phyloP scores from a whole-genome alignment of 2,329 filamentous ascomycete species.

The Emmonsiellopsis sp. region DNA sequence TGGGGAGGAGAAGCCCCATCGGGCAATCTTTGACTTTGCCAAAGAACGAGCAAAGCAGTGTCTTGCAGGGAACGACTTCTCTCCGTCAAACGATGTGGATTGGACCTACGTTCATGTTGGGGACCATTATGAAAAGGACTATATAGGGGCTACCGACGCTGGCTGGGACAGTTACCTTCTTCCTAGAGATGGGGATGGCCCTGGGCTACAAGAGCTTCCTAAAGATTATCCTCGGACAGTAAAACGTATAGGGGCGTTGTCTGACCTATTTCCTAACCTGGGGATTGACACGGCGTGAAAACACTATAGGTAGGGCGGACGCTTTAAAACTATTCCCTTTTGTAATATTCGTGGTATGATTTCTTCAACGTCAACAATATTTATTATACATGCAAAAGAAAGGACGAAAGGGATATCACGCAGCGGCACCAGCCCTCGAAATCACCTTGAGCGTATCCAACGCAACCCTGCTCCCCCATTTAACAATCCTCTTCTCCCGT shows the following conservation, averaged over 20 bases:
- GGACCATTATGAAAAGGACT: constrained; percentile 36
- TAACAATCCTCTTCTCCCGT: constrained; percentile 43
- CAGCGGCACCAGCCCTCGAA: background rate
- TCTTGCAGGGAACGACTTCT: background rate
- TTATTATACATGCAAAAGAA: background rate
- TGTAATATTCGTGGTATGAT: background rate
- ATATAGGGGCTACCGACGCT: constrained; percentile 25
- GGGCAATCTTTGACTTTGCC: constrained; percentile 31
- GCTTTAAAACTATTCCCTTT: background rate
- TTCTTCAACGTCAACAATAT: background rate
- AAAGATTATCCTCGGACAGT: background rate
- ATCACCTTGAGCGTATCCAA: constrained; percentile 32
- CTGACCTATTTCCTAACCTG: constrained; percentile 6
- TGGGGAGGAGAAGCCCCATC: constrained; percentile 34
- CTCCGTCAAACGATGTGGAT: constrained; percentile 4
- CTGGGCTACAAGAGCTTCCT: background rate
- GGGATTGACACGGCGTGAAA: constrained; percentile 1
- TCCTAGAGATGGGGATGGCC: constrained; percentile 6
- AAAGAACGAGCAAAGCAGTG: constrained; percentile 19
- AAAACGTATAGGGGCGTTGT: constrained; percentile 4
- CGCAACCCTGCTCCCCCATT: constrained; percentile 34
- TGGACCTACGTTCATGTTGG: constrained; percentile 34
- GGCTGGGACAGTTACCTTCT: constrained; percentile 25
- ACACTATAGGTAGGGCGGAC: background rate
- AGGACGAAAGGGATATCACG: background rate